Evolutionary conservation across 2,329 filamentous ascomycete species (phyloP), one percentile per base, ranked within the genome.

Genomic region (Pleurostoma richardsiae): DNA sequence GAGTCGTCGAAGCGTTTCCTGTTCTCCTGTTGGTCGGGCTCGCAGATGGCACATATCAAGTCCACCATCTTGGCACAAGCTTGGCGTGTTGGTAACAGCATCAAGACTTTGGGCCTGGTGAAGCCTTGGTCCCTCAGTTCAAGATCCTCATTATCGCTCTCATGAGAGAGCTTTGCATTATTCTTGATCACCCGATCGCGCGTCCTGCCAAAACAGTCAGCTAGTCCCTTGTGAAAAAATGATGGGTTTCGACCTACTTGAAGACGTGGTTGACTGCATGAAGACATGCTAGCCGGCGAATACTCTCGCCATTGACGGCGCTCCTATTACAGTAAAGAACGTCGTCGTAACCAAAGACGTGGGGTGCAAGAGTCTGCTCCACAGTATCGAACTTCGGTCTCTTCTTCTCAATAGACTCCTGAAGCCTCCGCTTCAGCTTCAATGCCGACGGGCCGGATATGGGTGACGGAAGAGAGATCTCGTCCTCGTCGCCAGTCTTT

Each of bases 71-170:
- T 82, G 29, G 87, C 86, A 54, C 90, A 95, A 1, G 90, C 85
- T 59, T 96, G 85, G 46, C 91, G 82, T 1, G 94, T 97, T 4
- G 94, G 92, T 1, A 96, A 73, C 19, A 99, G 74, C 64, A 97
- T 88, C 26, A 99, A 77, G 5, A 96, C 85, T 62, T 97, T 97
- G 6, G 94, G 94, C 4, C 94, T 77, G 0, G 92, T 96, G 65
- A 96, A 99, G 0, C 94, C 94, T 67, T 99, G 94, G 56, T 99
- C 94, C 52, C 90, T 82, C 19, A 90, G 73, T 54, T 96, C 90
- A 4, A 87, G 69, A 36, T 88, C 84, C 11, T 77, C 70, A 36
- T 76, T 75, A 7, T 79, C 77, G 4, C 80, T 76, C 45, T 86
- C 81, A 56, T 83, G 84, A 7, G 85, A 74, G 8, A 95, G 68